Evolutionary conservation across 2,329 filamentous ascomycete genomes (phyloP).

Genomic region (Penicillium aurantiogriseum): DNA sequence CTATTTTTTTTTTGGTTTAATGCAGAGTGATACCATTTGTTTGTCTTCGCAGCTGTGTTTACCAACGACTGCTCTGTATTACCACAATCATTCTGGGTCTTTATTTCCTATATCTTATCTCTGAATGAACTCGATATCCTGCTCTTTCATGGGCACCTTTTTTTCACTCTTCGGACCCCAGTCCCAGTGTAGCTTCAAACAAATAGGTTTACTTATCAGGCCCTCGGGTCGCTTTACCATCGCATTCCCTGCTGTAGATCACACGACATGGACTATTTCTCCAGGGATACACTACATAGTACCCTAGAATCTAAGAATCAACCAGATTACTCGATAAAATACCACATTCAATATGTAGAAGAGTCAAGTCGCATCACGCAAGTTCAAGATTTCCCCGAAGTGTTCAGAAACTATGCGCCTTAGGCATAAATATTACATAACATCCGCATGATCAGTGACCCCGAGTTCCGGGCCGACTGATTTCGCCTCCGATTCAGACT

Average conservation of each 20-base stretch:
- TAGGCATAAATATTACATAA: conserved; percentile 32
- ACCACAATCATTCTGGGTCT: conserved; percentile 17
- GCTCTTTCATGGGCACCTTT: background rate
- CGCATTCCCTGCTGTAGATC: background rate
- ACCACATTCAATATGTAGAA: background rate
- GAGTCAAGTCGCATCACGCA: background rate
- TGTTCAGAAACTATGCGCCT: conserved; percentile 15
- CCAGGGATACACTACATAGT: background rate
- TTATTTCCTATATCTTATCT: conserved; percentile 7
- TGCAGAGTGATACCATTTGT: conserved; percentile 40
- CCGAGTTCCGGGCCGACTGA: conserved; percentile 33
- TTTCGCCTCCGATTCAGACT: conserved; percentile 37
- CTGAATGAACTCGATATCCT: conserved; percentile 6
- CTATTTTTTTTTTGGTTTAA: conserved; percentile 24
- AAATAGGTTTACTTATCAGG: background rate
- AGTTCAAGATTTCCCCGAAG: background rate
- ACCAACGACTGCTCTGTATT: conserved; percentile 22
- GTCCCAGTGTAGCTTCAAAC: background rate
- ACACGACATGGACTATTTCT: background rate
- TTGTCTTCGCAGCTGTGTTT: conserved; percentile 22
- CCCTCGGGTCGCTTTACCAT: background rate
- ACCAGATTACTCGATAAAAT: background rate
- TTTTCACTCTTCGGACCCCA: background rate
- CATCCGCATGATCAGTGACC: conserved; percentile 35
- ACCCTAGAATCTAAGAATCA: background rate